Base-by-base conservation (phyloP, 495 filamentous ascomycete species). In the Penicillium parvum region DNA sequence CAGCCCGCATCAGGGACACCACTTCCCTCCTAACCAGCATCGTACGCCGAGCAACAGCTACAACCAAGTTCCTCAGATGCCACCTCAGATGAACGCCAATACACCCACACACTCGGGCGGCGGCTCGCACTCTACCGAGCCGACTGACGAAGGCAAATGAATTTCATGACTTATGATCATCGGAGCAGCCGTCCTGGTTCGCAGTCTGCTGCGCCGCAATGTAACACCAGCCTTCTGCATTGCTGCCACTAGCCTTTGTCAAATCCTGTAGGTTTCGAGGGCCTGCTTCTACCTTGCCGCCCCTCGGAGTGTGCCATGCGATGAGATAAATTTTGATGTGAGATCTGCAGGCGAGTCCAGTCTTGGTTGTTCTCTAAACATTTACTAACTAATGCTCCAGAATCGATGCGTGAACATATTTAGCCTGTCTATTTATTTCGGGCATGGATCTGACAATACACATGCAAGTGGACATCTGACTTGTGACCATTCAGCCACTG, bases 1-100 rank as follows among this genome's bases (percentile, higher is more conserved):
- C 34, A 81, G 79, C 49, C 82, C 81, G 14, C 82, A 84, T 49
- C 81, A 82, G 53, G 63, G 71, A 47, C 79, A 84, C 52, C 81
- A 85, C 45, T 83, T 79, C 53, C 81, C 78, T 7, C 77, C 72
- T 29, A 72, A 76, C 43, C 68, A 76, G 29, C 77, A 83, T 41
- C 80, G 79, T 27, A 76, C 74, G 16, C 75, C 74, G 21, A 75
- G 71, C 57, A 79, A 71, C 45, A 75, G 74, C 40, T 81, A 79
- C 51, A 78, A 73, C 40, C 77, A 78, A 37, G 71, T 74, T 30
- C 60, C 67, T 38, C 76, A 74, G 42, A 58, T 67, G 12, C 64
- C 72, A 12, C 61, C 70, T 48, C 76, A 75, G 18, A 64, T 69
- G 48, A 58, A 67, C 36, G 49, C 63, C 45, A 71, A 72, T 35